Evolutionary conservation across 352 stramenopile species (phyloP), one percentile per base, ranked within the genome.

Genomic region (Globisporangium megalacanthum): DNA sequence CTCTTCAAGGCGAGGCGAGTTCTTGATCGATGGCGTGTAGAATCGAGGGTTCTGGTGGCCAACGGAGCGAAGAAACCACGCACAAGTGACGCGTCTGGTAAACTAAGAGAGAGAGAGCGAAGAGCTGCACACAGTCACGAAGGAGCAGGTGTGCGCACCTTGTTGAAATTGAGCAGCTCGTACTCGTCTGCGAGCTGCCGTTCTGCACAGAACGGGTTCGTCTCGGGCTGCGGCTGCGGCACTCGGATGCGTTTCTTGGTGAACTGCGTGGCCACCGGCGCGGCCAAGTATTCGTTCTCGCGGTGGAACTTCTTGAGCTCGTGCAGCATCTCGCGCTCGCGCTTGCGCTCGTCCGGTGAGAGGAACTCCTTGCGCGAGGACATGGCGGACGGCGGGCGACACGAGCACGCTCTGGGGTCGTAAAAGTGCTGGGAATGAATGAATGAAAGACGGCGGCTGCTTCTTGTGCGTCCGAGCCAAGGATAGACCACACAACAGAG

Each of bases 141-240:
- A n/a, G n/a, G n/a, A n/a, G n/a, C n/a, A n/a, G n/a, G 5, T 15
- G 39, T 17, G 39, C 49, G n/a, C 64, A 89, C 83, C 73, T 90
- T 92, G 69, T 94, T 94, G 61, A 90, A 73, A 57, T 91, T 86
- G 56, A 77, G 58, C 52, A 79, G 80, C 57, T 79, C 66, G 53
- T 86, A 88, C 54, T 73, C 81, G 56, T 92, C 84, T n/a, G 81
- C 77, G 53, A 92, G 57, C 56, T 90, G 84, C 15, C 79, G 72
- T 25, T 92, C 78, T 49, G 69, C 58, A 54, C 79, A 91, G 58
- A 92, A 92, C 39, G 80, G 80, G 52, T 94, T 89, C 46, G 60
- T 64, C 25, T 92, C 75, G 54, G 67, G 29, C 48, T 89, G 77
- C 22, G 86, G 64, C 3, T 62, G 67, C 8, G 81, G 82, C 47